These are phyloP conservation scores for Fusarium transvaalense DNA, from an alignment of 2,329 filamentous ascomycete genomes.

Conservation along the genomic window DNA sequence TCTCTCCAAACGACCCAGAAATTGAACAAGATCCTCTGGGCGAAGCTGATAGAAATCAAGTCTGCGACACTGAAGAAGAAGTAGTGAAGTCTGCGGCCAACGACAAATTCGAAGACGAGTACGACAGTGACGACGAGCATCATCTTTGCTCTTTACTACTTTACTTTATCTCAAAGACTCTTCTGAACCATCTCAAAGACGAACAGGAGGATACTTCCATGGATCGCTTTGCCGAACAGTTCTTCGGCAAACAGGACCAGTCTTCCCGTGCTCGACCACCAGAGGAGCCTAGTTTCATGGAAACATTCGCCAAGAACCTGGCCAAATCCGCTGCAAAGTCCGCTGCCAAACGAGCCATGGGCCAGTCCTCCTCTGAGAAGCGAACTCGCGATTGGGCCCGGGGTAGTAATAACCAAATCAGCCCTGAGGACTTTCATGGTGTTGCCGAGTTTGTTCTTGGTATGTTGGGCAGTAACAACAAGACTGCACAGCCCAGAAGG, in stretches of 20 bases:
- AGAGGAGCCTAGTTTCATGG: constrained; percentile 41
- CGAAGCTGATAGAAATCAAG: constrained; percentile 3
- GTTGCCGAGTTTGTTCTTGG: constrained; percentile 44
- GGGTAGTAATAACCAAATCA: constrained; percentile 29
- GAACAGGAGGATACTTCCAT: constrained; percentile 15
- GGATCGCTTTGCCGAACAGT: constrained; percentile 45
- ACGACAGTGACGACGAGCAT: constrained; percentile 40
- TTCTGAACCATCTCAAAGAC: constrained; percentile 28
- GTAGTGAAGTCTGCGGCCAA: background rate
- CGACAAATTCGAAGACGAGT: constrained; percentile 11
- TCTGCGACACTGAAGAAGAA: constrained; percentile 13
- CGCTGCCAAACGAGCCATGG: constrained; percentile 43
- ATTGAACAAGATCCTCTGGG: constrained; percentile 10
- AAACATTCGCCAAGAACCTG: constrained; percentile 43
- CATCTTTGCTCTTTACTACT: constrained; percentile 40
- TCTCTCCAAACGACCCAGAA: constrained; percentile 17
- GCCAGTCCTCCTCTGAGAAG: constrained; percentile 23
- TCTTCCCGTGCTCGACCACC: constrained; percentile 22
- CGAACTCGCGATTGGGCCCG: constrained; percentile 27
- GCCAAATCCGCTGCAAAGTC: constrained; percentile 46
- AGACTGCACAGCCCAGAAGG: constrained; percentile 20
- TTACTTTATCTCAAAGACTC: constrained; percentile 42
- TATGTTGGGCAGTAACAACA: constrained; percentile 34
- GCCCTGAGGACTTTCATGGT: constrained; percentile 41
- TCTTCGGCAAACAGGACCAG: constrained; percentile 39